A percentile compares a stretch with the other conserved stretches of the same genome.
Evolutionary conservation across 306 rosid genomes (phyloP).

Genomic region (Sindora glabra): DNA sequence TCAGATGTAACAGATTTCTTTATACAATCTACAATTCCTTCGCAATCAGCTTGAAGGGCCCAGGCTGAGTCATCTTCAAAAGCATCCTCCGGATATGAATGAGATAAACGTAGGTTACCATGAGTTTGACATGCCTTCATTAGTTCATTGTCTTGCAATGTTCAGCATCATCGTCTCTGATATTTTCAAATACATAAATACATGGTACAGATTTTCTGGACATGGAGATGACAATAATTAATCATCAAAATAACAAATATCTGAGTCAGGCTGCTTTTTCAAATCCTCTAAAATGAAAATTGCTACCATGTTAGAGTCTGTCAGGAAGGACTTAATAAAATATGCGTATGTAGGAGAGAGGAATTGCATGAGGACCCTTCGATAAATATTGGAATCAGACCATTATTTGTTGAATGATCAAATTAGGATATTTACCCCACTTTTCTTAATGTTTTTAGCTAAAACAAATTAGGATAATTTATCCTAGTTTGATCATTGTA

Average conservation of each 20-base stretch:
- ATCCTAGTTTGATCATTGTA: not conserved
- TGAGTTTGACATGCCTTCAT: constrained; percentile 93
- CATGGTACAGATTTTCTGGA: constrained; percentile 77
- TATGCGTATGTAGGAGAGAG: not conserved
- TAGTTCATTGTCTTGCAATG: constrained; percentile 96
- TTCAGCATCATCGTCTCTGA: constrained; percentile 96
- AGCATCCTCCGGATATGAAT: constrained; percentile 42
- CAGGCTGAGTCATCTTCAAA: constrained; percentile 35
- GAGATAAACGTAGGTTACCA: constrained; percentile 92
- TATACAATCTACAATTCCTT: constrained; percentile 81
- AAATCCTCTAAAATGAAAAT: too few relatives aligned
- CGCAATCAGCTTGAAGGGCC: constrained; percentile 38
- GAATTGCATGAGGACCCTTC: not conserved
- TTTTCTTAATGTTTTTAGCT: too few relatives aligned
- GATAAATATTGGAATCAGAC: not conserved
- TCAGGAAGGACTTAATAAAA: not conserved
- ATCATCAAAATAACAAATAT: constrained; percentile 6
- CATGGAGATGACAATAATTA: not conserved
- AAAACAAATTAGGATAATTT: not conserved
- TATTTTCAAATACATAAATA: constrained; percentile 75
- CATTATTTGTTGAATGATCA: not conserved
- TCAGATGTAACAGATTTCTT: constrained; percentile 57
- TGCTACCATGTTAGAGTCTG: too few relatives aligned
- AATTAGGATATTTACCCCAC: not conserved
- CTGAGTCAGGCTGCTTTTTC: too few relatives aligned